Percentiles rank a stretch among this genome's conserved stretches.
Conservation (phyloP, 176 grass and related monocot genomes). For the Lolium rigidum region DNA sequence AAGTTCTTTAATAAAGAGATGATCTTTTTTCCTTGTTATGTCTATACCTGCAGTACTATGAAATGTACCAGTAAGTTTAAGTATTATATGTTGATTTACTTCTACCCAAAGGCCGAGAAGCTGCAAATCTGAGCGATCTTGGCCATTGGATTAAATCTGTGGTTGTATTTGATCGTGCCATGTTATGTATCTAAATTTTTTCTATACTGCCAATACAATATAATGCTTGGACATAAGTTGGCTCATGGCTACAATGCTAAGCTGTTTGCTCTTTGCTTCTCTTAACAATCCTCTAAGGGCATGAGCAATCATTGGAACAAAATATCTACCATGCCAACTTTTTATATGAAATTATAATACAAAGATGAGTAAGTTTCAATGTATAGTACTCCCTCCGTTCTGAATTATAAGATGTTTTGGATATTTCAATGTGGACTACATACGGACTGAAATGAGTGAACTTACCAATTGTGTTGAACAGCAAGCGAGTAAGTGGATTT, state of each 20-base stretch:
- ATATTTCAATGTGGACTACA: too few relatives aligned
- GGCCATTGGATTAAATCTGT: neutral
- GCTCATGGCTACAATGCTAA: neutral
- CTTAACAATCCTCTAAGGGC: neutral
- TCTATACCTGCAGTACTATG: constrained; percentile 6
- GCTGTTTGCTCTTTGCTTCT: constrained; percentile 13
- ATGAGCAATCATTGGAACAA: neutral
- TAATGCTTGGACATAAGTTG: neutral
- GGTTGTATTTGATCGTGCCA: neutral
- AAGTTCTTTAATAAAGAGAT: constrained; percentile 11
- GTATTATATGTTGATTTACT: neutral
- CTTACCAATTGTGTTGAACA: constrained; percentile 45
- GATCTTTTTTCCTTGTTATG: neutral
- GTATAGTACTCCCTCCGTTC: too few relatives aligned
- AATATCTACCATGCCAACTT: neutral
- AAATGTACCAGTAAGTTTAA: neutral
- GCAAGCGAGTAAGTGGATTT: constrained; percentile 93
- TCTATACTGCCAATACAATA: constrained; percentile 6
- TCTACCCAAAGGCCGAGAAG: neutral
- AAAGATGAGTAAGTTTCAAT: neutral
- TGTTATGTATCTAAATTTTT: neutral
- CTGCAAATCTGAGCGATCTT: neutral
- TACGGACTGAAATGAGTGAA: too few relatives aligned
- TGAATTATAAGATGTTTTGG: too few relatives aligned
- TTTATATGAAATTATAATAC: neutral